Conservation (phyloP, 805 yeast species). For the Saturnispora saitoi region DNA sequence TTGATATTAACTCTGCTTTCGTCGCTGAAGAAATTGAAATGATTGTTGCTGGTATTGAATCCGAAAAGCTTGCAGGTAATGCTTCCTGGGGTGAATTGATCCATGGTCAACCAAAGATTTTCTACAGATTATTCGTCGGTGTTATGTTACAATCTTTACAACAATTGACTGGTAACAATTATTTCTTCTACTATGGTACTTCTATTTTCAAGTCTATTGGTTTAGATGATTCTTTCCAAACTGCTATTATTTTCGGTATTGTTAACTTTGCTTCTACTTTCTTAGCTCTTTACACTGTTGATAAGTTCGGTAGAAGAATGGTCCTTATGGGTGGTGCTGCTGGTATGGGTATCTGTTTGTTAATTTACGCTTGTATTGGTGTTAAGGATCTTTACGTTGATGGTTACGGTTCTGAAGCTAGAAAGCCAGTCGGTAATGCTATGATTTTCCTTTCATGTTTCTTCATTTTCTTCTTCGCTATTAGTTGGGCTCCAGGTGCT, state of each 20-base stretch:
- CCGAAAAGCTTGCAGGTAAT: constrained; percentile 52
- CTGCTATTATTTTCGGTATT: constrained; percentile 51
- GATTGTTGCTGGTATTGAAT: constrained; percentile 53
- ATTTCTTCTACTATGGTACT: constrained; percentile 60
- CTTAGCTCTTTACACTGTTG: constrained; percentile 44
- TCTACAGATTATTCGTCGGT: constrained; percentile 49
- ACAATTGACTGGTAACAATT: constrained; percentile 57
- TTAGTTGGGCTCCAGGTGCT: constrained; percentile 70
- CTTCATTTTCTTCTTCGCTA: constrained; percentile 59
- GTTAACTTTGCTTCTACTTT: constrained; percentile 51
- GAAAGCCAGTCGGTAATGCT: constrained; percentile 47
- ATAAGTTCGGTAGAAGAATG: constrained; percentile 45
- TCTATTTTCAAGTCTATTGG: constrained; percentile 55
- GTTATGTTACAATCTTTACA: constrained; percentile 51
- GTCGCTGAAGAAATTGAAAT: constrained; percentile 43
- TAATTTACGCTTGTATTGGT: constrained; percentile 55
- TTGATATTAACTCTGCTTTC: constrained; percentile 43
- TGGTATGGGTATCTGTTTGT: constrained; percentile 47
- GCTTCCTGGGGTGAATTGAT: constrained; percentile 60
- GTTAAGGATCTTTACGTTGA: constrained; percentile 36
- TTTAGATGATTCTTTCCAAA: constrained; percentile 44
- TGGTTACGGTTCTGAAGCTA: constrained; percentile 32
- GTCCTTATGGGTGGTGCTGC: constrained; percentile 43
- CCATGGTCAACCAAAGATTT: constrained; percentile 55
- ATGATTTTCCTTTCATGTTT: constrained; percentile 61